These are phyloP conservation scores for Codiaeum variegatum DNA, from an alignment of 441 rosid genomes.

Conservation along the genomic window DNA sequence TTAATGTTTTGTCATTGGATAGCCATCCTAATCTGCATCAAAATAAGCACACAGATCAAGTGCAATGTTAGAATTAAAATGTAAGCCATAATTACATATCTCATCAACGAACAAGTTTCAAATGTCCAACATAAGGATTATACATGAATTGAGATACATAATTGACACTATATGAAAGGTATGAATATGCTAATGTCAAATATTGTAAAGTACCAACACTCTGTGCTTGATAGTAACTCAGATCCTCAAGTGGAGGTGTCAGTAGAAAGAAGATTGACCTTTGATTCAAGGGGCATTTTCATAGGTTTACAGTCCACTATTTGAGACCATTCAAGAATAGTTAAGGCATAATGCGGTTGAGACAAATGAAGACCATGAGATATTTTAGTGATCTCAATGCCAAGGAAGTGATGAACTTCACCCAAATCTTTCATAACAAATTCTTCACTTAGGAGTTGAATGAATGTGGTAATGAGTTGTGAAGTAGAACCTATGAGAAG, in stretches of 20 bases:
- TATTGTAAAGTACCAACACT: not conserved
- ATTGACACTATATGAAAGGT: not conserved
- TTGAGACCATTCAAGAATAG: not conserved
- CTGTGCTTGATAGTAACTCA: not conserved
- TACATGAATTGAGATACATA: conserved; percentile 10
- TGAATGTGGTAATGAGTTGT: not conserved
- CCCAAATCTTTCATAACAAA: not conserved
- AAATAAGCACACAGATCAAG: not conserved
- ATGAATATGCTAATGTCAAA: not conserved
- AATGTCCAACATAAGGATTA: not conserved
- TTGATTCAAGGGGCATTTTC: not conserved
- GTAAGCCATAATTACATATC: not conserved
- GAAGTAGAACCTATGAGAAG: no score
- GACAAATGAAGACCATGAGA: not conserved
- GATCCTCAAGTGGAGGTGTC: not conserved
- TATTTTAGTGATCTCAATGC: not conserved
- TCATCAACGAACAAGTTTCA: not conserved
- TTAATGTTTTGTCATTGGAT: no score
- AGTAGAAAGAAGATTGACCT: not conserved
- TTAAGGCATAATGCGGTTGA: not conserved
- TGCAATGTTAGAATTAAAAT: not conserved
- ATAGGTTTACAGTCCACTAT: conserved; percentile 3
- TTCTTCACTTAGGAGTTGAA: not conserved
- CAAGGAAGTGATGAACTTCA: not conserved
- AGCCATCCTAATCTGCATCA: conserved; percentile 8